Evolutionary conservation across 305 asterid genomes (phyloP).

Genomic region (Caryopteris hybrid): DNA sequence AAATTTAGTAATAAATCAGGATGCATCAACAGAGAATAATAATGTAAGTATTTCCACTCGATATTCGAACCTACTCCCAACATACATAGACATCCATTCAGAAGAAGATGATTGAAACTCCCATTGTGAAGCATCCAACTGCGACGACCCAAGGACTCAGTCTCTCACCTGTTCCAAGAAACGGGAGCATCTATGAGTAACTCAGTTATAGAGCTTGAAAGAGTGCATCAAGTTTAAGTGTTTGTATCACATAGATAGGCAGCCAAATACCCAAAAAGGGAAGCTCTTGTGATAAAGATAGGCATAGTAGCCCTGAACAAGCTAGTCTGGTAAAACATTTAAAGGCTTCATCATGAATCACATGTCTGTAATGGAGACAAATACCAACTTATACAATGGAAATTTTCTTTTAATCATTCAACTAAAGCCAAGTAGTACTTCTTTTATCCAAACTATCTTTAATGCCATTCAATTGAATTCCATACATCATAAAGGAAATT

Average conservation of each 20-base stretch:
- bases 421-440: conserved; percentile 1
- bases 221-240: background rate
- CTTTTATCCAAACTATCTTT: background rate
- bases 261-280: background rate
- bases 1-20: no score
- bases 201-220: background rate
- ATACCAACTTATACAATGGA: background rate
- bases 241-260: background rate
- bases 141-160: conserved; percentile 94
- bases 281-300: background rate
- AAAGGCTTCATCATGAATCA: background rate
- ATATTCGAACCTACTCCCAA: conserved; percentile 10
- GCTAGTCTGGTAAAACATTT: background rate
- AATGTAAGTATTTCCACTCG: no score
- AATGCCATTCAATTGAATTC: background rate
- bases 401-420: background rate
- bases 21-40: no score
- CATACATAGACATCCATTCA: conserved; percentile 20
- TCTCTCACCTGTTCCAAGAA: conserved; percentile 56
- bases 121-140: conserved; percentile 78
- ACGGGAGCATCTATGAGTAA: background rate
- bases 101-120: conserved; percentile 75
- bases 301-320: background rate
- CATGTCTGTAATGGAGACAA: background rate
- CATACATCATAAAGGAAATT: background rate